Evolutionary conservation across 2,329 filamentous ascomycete genomes (phyloP), one percentile per base, ranked within the genome.

Genomic region (Claviceps sp.): DNA sequence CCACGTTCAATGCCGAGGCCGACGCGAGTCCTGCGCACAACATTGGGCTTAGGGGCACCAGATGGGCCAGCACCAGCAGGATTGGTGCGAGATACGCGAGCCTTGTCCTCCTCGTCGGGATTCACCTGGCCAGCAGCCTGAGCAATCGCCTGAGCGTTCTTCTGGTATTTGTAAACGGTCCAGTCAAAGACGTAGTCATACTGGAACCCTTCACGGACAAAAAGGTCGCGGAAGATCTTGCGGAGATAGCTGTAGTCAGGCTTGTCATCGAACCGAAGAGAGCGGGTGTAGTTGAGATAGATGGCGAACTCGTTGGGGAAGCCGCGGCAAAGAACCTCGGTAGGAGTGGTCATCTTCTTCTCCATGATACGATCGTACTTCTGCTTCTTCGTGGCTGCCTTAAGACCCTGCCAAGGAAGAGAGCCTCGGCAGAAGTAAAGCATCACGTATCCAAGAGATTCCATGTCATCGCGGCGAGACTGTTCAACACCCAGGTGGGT

Each of bases 301-400:
- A 97, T 97, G 75, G 91, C 90, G 64, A 98, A 98, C 75, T 98
- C 93, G 71, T 97, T 96, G 63, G 93, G 93, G 78, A 98, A 97
- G 60, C 93, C 93, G 70, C 91, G 89, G 84, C 93, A 98, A 48
- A 98, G 87, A 48, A 96, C 90, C 73, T 98, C 91, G 62, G 91
- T 97, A 8, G 93, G 90, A 3, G 93, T 98, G 14, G 93, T 98
- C 93, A 97, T 97, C 88, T 98, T 98, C 85, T 98, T 98, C 80
- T 98, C 93, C 91, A 97, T 97, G 75, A 98, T 98, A 59, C 91
- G 84, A 74, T 98, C 93, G 68, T 98, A 97, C 78, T 98, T 98
- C 77, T 97, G 91, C 84, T 96, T 96, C 84, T 96, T 96, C 60
- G 90, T 96, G 62, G 91, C 91, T 75, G 91, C 91, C 82, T 96